Conservation (phyloP, 352 stramenopile genomes). For the Elongisporangium anandrum region DNA sequence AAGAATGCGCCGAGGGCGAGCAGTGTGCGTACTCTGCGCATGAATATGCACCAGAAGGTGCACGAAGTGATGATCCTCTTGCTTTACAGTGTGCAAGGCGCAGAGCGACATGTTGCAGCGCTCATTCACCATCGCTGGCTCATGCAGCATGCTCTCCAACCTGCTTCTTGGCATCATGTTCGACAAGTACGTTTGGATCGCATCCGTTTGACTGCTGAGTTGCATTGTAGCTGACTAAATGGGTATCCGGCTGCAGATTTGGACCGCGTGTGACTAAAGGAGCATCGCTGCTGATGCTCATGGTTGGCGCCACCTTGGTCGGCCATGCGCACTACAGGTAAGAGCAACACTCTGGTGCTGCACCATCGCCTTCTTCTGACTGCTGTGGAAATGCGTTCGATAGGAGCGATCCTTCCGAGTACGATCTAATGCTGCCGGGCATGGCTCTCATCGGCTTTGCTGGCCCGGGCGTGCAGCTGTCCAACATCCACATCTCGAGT, state of each 20-base stretch:
- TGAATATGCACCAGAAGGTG: not conserved
- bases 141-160: constrained; percentile 61
- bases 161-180: constrained; percentile 57
- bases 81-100: constrained; percentile 32
- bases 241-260: constrained; percentile 19
- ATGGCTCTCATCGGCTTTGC: constrained; percentile 65
- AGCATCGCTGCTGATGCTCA: constrained; percentile 42
- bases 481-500: constrained; percentile 72
- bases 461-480: constrained; percentile 58
- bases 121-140: constrained; percentile 55
- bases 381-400: not conserved
- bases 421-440: constrained; percentile 47
- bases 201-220: not conserved
- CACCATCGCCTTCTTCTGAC: not conserved
- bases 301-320: constrained; percentile 43
- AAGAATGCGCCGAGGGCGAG: constrained; percentile 34
- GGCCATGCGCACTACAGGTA: constrained; percentile 39
- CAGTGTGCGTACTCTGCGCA: constrained; percentile 19
- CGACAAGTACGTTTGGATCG: constrained; percentile 23
- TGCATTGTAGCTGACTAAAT: not conserved
- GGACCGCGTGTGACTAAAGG: constrained; percentile 51
- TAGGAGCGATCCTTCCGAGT: not conserved
- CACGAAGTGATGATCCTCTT: not conserved
- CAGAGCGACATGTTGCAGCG: constrained; percentile 59
- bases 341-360: not conserved